Evolutionary conservation across 2,329 filamentous ascomycete species (phyloP), one percentile per base, ranked within the genome.

Genomic region (Decorospora gaudefroyi): DNA sequence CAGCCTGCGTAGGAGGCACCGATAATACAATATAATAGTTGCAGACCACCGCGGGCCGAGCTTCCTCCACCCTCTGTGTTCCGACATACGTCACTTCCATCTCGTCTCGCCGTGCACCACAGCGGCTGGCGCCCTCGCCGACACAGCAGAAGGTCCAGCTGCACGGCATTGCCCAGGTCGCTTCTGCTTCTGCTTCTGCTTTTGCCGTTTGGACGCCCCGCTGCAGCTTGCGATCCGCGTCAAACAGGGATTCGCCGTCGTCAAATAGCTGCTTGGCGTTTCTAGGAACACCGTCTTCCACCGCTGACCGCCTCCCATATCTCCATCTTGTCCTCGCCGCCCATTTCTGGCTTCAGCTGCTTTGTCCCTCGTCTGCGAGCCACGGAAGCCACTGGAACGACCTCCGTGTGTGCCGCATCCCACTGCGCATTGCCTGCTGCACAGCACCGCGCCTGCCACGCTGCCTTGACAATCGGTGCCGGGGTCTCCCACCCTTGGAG

Each of bases 271-370:
- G 38, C 61, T 59, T 61, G 60, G 61, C 59, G 16, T 30, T 36
- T 34, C 51, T 52, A 59, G 46, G 45, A 49, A 49, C 47, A 49
- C 52, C 48, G 44, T 49, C 55, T 52, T n/a, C n/a, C n/a, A n/a
- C n/a, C 59, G 46, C 59, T 62, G 59, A 64, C 62, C 62, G 59
- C 57, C 53, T 62, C 58, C 59, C 49, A 51, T n/a, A n/a, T n/a
- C n/a, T n/a, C n/a, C n/a, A n/a, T n/a, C n/a, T n/a, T n/a, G n/a
- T n/a, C n/a, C n/a, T n/a, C n/a, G n/a, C n/a, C n/a, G n/a, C n/a
- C n/a, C n/a, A n/a, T n/a, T n/a, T 51, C 49, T 49, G 51, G 56
- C 51, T 49, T 49, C 49, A 51, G 46, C 41, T 52, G 51, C 51
- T 42, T 32, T 37, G 37, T 42, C 17, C 12, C 34, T 33, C 39